Evolutionary conservation across 1,284 basidiomycete species (phyloP).

Genomic region (Apiotrichum gamsii): DNA sequence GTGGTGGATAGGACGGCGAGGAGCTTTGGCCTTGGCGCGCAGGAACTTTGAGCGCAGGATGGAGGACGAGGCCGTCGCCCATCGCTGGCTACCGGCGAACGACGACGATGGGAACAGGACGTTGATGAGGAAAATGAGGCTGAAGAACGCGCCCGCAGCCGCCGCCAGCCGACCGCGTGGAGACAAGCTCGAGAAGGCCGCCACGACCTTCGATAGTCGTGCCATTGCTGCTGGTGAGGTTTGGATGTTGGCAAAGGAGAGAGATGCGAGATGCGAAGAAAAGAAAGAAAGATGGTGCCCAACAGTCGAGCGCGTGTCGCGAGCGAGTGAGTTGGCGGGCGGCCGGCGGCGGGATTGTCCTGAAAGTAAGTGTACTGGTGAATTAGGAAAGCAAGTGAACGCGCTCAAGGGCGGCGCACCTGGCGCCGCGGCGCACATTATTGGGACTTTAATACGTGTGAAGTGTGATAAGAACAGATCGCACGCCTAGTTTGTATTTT

Average conservation of each 20-base stretch:
- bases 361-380: too few species aligned
- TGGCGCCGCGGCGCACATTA: too few species aligned
- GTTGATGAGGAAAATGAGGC: constrained; percentile 32
- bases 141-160: constrained; percentile 21
- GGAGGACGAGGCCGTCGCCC: constrained; percentile 44
- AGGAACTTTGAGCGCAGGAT: constrained; percentile 45
- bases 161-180: constrained; percentile 25
- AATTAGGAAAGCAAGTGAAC: too few species aligned
- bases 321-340: too few species aligned
- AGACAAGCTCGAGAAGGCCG: constrained; percentile 6
- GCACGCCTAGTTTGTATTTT: too few species aligned
- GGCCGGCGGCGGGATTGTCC: too few species aligned
- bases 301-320: too few species aligned
- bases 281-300: not conserved
- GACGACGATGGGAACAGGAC: constrained; percentile 31
- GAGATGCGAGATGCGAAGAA: not conserved
- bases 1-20: constrained; percentile 53
- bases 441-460: too few species aligned
- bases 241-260: not conserved
- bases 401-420: too few species aligned
- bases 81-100: constrained; percentile 33
- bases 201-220: constrained; percentile 11
- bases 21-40: constrained; percentile 35
- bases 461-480: too few species aligned
- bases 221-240: constrained; percentile 1